A percentile compares a stretch with the other conserved stretches of the same genome.
Evolutionary conservation across 805 yeast species (phyloP).

Genomic region (Ogataea saltuana): DNA sequence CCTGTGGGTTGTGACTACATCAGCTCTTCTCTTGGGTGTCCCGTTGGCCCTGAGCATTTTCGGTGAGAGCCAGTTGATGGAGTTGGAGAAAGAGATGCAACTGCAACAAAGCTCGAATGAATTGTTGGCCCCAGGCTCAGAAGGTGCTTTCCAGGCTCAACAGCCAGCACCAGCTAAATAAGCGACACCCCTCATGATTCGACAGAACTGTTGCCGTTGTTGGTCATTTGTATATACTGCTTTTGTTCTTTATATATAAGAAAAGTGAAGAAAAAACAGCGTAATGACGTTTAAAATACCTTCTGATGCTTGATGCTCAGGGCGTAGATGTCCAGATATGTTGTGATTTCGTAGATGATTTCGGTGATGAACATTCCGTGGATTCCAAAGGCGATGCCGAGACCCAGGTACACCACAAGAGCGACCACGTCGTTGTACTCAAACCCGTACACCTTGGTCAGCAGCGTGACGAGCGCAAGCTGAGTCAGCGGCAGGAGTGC

Average conservation of each 20-base stretch:
- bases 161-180: constrained; percentile 19
- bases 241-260: constrained; percentile 14
- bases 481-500: constrained; percentile 63
- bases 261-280: constrained; percentile 4
- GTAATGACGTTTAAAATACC: constrained; percentile 30
- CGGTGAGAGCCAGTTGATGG: constrained; percentile 90
- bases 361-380: constrained; percentile 74
- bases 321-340: constrained; percentile 81
- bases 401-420: constrained; percentile 63
- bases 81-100: constrained; percentile 89
- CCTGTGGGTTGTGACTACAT: constrained; percentile 84
- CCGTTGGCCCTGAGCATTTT: constrained; percentile 89
- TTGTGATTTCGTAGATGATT: constrained; percentile 76
- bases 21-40: constrained; percentile 83
- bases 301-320: constrained; percentile 80
- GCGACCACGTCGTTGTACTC: constrained; percentile 45
- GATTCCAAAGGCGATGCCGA: constrained; percentile 65
- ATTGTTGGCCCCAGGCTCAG: constrained; percentile 68
- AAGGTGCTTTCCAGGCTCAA: constrained; percentile 39
- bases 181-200: neutral
- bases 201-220: no score
- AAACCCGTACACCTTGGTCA: constrained; percentile 40
- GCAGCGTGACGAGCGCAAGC: constrained; percentile 37
- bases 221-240: constrained; percentile 4
- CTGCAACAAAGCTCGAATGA: constrained; percentile 72